Evolutionary conservation across 2,329 filamentous ascomycete genomes (phyloP).

Genomic region (Penicillium paneum): DNA sequence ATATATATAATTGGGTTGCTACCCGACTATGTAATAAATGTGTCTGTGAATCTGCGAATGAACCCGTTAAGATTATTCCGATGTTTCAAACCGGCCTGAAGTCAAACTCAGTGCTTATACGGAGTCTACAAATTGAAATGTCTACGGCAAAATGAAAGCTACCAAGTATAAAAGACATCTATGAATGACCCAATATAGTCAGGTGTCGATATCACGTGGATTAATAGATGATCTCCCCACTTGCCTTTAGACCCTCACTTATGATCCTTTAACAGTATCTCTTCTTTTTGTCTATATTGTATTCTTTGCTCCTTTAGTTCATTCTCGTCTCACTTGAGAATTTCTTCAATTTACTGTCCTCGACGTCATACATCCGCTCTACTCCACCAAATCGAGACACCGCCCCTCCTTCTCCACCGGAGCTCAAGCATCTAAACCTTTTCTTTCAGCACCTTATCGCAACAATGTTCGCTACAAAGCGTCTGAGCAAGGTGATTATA

Average conservation of each 20-base stretch:
- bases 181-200: not conserved
- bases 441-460: not conserved
- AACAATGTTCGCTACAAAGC: conserved; percentile 51
- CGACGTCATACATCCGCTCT: conserved; percentile 7
- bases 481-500: conserved; percentile 45
- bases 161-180: not conserved
- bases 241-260: not conserved
- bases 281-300: not conserved
- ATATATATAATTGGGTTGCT: not conserved
- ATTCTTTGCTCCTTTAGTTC: not conserved
- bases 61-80: not conserved
- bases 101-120: not conserved
- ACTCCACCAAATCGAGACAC: conserved; percentile 2
- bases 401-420: conserved; percentile 7
- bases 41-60: too few relatives aligned
- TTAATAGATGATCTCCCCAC: not conserved
- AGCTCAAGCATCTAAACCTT: not conserved
- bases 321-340: not conserved
- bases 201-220: conserved; percentile 6
- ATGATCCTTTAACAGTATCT: not conserved
- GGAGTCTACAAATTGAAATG: not conserved
- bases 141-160: not conserved
- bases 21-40: not conserved
- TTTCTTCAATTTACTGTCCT: not conserved
- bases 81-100: not conserved